Evolutionary conservation across 2,329 filamentous ascomycete genomes (phyloP), one percentile per base, ranked within the genome.

Genomic region (Penicillium sclerotigenum): DNA sequence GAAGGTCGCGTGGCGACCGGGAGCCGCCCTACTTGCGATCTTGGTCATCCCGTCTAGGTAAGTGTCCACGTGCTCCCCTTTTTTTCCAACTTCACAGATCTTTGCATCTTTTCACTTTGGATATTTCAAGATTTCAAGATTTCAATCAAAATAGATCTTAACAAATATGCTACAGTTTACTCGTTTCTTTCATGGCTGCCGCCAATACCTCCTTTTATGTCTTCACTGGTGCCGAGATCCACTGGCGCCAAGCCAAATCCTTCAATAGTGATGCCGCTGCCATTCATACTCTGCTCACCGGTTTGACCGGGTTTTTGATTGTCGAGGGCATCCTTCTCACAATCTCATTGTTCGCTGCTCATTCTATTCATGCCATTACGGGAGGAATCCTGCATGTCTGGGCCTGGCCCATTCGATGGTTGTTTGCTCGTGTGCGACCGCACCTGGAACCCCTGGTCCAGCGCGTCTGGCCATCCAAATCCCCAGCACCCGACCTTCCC

Each of bases 211-310:
- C 69, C 33, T 71, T 73, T 47, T 73, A 68, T 47, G 51, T 71
- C 26, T 65, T 67, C 13, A 71, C 67, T 34, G 71, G 71, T 8
- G 69, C 71, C 28, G 71, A 73, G 56, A 72, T 73, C 38, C 71
- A 73, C 61, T 73, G 71, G 71, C 64, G 66, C 53, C 70, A 72
- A 49, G 67, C 69, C 38, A 65, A 63, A 29, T 62, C 64, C 29
- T 71, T 72, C 56, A 68, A 69, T 41, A 59, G 64, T 48, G 69
- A 72, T 52, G 68, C 71, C 2, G 70, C 70, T 8, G 69, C 70
- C 24, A 64, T 72, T 34, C 62, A 67, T 9, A 73, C 71, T 3
- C 56, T 73, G 0, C 58, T 72, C 14, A 65, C 69, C 8, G 71
- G 71, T 0, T 55, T 73, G 50, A 68, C 70, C 5, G 69, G 71